Evolutionary conservation across 768 basidiomycete genomes (phyloP).

Genomic region (Trametes elegans): DNA sequence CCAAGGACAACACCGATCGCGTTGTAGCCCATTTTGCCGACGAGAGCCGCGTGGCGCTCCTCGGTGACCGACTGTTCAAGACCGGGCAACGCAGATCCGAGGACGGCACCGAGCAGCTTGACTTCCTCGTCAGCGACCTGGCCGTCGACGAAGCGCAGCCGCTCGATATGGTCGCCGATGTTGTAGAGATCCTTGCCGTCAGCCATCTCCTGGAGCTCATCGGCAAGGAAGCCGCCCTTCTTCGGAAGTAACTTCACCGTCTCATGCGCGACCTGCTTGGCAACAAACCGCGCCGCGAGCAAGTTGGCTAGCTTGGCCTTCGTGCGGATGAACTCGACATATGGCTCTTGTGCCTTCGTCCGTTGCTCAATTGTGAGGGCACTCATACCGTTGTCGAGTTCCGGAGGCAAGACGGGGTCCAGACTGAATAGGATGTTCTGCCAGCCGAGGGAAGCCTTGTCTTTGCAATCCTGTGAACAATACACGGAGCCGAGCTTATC

Average conservation of each 20-base stretch:
- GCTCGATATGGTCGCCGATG: conserved; percentile 75
- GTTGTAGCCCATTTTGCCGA: conserved; percentile 77
- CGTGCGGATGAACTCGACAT: conserved; percentile 53
- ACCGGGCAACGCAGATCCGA: conserved; percentile 64
- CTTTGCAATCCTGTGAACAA: conserved; percentile 70
- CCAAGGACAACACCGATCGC: conserved; percentile 68
- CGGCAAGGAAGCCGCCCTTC: conserved; percentile 22
- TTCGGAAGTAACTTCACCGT: conserved; percentile 50
- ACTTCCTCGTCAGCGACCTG: conserved; percentile 47
- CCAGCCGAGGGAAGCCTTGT: conserved; percentile 53
- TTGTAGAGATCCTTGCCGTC: conserved; percentile 56
- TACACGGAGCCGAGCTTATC: conserved; percentile 61
- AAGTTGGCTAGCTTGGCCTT: conserved; percentile 46
- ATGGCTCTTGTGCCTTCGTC: conserved; percentile 56
- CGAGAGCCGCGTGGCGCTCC: conserved; percentile 56
- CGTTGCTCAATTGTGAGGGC: conserved; percentile 42
- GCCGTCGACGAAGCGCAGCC: conserved; percentile 67
- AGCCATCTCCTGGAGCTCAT: conserved; percentile 34
- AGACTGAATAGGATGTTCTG: conserved; percentile 71
- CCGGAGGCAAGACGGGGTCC: conserved; percentile 56
- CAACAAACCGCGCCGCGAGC: conserved; percentile 70
- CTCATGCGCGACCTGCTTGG: conserved; percentile 66
- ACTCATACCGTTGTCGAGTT: conserved; percentile 31
- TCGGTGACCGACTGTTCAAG: conserved; percentile 68
- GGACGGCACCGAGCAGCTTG: conserved; percentile 48